A percentile compares a stretch with the other conserved stretches of the same genome.
phyloP scores from a whole-genome alignment of 805 yeast species.

The Wickerhamiella parazyma region DNA sequence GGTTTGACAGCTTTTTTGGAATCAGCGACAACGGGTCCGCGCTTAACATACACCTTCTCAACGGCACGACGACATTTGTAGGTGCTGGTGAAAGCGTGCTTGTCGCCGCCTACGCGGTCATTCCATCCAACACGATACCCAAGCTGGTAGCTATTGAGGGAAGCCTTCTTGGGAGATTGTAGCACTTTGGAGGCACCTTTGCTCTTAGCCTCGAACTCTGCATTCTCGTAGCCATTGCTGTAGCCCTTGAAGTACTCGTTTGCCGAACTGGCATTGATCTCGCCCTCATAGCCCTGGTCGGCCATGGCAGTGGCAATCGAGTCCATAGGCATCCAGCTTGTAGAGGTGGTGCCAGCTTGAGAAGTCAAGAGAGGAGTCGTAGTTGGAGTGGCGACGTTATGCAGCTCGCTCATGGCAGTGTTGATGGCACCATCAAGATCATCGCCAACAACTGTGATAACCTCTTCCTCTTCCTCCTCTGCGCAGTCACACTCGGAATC shows the following conservation, averaged over 20 bases:
- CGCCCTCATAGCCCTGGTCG: not conserved
- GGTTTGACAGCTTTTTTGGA: not conserved
- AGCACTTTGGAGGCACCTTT: conserved; percentile 1
- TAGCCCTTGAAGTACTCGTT: conserved; percentile 9
- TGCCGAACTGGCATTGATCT: not conserved
- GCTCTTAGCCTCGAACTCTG: conserved; percentile 11
- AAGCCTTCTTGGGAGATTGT: conserved; percentile 8
- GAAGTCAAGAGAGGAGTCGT: not conserved
- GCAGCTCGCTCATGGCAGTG: not conserved
- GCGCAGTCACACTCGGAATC: conserved; percentile 7
- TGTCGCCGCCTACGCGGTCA: conserved; percentile 11
- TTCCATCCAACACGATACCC: conserved; percentile 13
- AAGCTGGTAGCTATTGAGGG: conserved; percentile 11
- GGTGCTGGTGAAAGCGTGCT: not conserved
- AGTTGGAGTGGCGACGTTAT: not conserved
- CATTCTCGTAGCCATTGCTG: conserved; percentile 13
- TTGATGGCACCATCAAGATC: not conserved
- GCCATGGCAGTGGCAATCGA: conserved; percentile 1
- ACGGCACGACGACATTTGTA: conserved; percentile 1
- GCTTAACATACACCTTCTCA: not conserved
- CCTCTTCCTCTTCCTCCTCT: conserved; percentile 1
- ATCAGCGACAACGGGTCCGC: not conserved
- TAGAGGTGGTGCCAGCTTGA: not conserved
- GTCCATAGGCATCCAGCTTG: conserved; percentile 4
- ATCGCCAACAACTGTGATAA: not conserved